Base-by-base conservation (phyloP, 208 protist species). In the Leishmania gerbilli region DNA sequence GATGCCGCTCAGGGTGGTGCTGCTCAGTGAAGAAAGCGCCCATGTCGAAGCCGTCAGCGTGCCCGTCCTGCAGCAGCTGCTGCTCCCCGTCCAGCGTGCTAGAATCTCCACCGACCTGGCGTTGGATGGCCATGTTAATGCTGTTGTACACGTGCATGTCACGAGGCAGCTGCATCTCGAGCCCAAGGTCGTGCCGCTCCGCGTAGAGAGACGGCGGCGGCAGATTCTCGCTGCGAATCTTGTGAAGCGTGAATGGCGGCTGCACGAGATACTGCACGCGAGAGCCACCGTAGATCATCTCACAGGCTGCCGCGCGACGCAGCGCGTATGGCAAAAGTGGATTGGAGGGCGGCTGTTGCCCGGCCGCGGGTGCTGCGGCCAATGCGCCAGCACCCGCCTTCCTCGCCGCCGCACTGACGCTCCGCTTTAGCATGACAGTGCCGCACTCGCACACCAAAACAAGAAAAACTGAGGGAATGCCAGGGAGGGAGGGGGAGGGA, bases 211-310 rank as follows among this genome's bases (percentile, higher is more conserved):
- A 92, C 0, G 91, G 90, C 13, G 85, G 79, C 0, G 91, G 90
- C 49, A 97, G 87, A n/a, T 89, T 62, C 79, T 97, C 94, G 77
- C 89, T 93, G 8, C 51, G 64, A 27, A 89, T 90, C 45, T 72
- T 79, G 56, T 91, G 84, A 4, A 97, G 81, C 13, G 82, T 71
- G 71, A 94, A 93, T 9, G 92, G 85, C 17, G 45, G 68, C 34
- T 85, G 84, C 4, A 89, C 86, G 15, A 97, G 88, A 81, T 92
- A 79, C 45, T 86, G 84, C 19, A 95, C 79, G n/a, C 94, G 89
- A 13, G 91, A 87, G 24, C 94, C 94, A 42, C 94, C 94, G 86
- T 96, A 95, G 2, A 97, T 80, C 90, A 97, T 91, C 64, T 96
- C 91, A 51, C 72, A 87, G 17, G 91, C 91, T 0, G 94, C 88